Evolutionary conservation across 2,329 filamentous ascomycete species (phyloP), one percentile per base, ranked within the genome.

Genomic region (Penicillium sp.): DNA sequence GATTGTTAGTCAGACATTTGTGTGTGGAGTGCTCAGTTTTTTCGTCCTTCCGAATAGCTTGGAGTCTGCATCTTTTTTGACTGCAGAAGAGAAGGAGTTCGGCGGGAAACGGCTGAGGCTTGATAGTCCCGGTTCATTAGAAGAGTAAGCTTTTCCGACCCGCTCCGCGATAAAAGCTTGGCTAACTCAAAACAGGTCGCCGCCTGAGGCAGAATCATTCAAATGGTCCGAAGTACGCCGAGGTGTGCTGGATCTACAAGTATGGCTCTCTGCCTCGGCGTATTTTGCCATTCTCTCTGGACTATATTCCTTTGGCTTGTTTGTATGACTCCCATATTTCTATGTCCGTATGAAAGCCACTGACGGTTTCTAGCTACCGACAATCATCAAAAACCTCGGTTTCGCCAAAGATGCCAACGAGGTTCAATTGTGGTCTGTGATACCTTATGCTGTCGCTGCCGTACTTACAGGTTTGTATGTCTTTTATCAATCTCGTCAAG

Each of bases 231-330:
- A 88, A 70, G 84, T 88, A 17, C 69, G 69, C 7, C 79, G 85
- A n/a, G 86, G 85, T 12, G 61, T 88, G 14, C 74, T 86, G 57
- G 84, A 82, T 55, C 58, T 82, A 22, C 84, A 86, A 58, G 79
- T 85, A 37, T 88, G 85, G 85, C 77, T 88, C 25, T 84, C 81
- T 2, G 84, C 84, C 1, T 75, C 75, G 0, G 82, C 85, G 0
- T 87, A 87, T 67, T 86, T 86, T 61, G 79, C 80, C 40, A 84
- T 86, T 19, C 54, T 73, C 5, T 80, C 81, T 4, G 83, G 83
- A 0, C 67, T 87, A 0, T 87, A 87, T 66, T 85, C 82, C 0
- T 86, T 87, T 58, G 83, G 84, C 35, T 77, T 88, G 2, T 88
- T 88, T 69, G 81, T 84, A 68, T 58, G 80, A 8, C 0, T 28